Percentiles rank a stretch among this genome's conserved stretches.
These are phyloP conservation scores for Fusarium buharicum DNA, from an alignment of 2,329 filamentous ascomycete genomes.

Conservation along the genomic window DNA sequence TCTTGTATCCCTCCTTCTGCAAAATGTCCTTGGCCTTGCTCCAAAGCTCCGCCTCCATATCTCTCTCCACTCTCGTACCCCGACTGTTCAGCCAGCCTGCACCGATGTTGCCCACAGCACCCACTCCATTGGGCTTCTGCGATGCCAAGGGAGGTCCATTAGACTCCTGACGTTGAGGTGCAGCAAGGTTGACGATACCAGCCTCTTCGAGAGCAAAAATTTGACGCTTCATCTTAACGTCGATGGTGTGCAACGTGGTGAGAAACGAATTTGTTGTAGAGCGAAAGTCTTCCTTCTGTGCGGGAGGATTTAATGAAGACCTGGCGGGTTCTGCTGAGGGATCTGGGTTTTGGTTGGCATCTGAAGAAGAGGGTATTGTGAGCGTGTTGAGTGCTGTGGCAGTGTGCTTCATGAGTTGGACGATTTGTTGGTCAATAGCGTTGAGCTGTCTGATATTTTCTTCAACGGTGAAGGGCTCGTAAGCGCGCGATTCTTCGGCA, in stretches of 20 bases:
- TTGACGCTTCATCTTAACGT: conserved; percentile 73
- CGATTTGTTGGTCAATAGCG: conserved; percentile 74
- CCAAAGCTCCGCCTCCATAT: conserved; percentile 87
- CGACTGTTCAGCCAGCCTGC: conserved; percentile 91
- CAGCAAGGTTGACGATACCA: conserved; percentile 70
- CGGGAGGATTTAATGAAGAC: conserved; percentile 54
- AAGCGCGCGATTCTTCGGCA: conserved; percentile 43
- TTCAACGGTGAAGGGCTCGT: conserved; percentile 72
- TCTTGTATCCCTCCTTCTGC: conserved; percentile 46
- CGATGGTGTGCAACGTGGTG: conserved; percentile 75
- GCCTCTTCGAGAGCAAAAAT: conserved; percentile 85
- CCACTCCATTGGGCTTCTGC: conserved; percentile 65
- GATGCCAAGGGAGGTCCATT: conserved; percentile 54
- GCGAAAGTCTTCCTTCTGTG: conserved; percentile 68
- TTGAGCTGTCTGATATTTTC: conserved; percentile 85
- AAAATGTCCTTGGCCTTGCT: conserved; percentile 54
- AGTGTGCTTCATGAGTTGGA: conserved; percentile 56
- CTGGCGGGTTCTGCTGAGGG: conserved; percentile 30
- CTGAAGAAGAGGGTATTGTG: conserved; percentile 47
- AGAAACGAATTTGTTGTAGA: conserved; percentile 74
- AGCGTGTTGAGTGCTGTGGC: conserved; percentile 59
- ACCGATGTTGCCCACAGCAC: conserved; percentile 72
- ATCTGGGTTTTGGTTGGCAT: conserved; percentile 12
- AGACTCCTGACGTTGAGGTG: conserved; percentile 48
- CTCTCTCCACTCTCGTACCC: conserved; percentile 81